Evolutionary conservation across 129 eudicot genomes (phyloP).

Genomic region (Centrapalus pauciflorus): DNA sequence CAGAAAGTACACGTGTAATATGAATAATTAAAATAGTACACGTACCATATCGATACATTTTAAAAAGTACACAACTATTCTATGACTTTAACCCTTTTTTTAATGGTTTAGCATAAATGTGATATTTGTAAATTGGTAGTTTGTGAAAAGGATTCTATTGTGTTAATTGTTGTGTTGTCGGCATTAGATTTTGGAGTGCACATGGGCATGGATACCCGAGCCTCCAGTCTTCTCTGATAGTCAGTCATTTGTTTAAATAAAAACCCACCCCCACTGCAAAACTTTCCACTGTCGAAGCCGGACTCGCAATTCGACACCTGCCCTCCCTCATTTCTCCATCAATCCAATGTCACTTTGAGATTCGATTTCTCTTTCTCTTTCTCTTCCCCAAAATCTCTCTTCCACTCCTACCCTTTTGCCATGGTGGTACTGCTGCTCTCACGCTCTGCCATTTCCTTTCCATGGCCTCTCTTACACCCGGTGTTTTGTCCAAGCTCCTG

Average conservation of each 20-base stretch:
- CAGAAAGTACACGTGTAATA: too few species aligned
- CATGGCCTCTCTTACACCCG: conserved; percentile 84
- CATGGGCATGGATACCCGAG: conserved; percentile 11
- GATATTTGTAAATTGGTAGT: too few species aligned
- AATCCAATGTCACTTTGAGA: conserved; percentile 34
- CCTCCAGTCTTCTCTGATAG: too few species aligned
- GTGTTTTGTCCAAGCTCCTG: conserved; percentile 52
- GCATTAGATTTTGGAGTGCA: not conserved
- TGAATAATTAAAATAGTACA: too few species aligned
- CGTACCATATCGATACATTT: too few species aligned
- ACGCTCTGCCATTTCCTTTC: not conserved
- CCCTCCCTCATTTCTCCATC: not conserved
- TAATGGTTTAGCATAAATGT: too few species aligned
- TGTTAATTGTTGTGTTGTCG: not conserved
- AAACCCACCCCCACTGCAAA: too few species aligned
- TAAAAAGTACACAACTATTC: too few species aligned
- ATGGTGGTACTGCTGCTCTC: conserved; percentile 10
- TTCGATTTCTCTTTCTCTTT: not conserved
- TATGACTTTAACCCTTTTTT: too few species aligned
- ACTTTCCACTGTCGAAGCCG: too few species aligned
- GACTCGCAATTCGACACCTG: too few species aligned
- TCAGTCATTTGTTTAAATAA: too few species aligned
- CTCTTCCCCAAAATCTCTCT: conserved; percentile 8
- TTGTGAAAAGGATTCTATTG: not conserved
- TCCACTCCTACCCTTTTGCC: conserved; percentile 16